phyloP scores from a whole-genome alignment of 1,284 basidiomycete genomes.

The Cerioporus squamosus region DNA sequence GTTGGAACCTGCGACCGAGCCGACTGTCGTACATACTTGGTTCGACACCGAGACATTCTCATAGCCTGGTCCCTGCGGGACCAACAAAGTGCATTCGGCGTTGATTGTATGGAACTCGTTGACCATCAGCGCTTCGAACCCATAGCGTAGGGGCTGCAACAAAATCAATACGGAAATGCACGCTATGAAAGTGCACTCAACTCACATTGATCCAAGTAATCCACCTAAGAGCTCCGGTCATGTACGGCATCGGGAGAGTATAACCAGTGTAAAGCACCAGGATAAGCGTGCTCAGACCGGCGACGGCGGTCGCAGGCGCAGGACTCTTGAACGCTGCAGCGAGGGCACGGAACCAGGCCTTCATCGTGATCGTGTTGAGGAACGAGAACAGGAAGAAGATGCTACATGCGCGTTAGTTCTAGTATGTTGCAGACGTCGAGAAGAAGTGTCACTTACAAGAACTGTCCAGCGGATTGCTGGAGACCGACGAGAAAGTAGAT shows the following conservation, averaged over 20 bases:
- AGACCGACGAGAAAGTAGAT: conserved; percentile 72
- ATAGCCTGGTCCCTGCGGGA: conserved; percentile 57
- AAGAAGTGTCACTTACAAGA: conserved; percentile 59
- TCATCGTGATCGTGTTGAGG: conserved; percentile 59
- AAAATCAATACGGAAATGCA: neutral
- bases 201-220: conserved; percentile 65
- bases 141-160: conserved; percentile 49
- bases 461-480: conserved; percentile 54
- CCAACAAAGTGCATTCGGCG: conserved; percentile 44
- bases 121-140: conserved; percentile 54
- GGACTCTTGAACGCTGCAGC: conserved; percentile 57
- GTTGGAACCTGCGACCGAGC: conserved; percentile 50
- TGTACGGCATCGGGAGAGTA: conserved; percentile 53
- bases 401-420: conserved; percentile 33
- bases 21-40: conserved; percentile 66
- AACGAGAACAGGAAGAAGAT: conserved; percentile 58
- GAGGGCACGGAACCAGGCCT: conserved; percentile 61
- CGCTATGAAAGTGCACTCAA: conserved; percentile 14
- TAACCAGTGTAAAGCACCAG: conserved; percentile 56
- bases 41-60: conserved; percentile 53
- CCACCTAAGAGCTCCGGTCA: conserved; percentile 70
- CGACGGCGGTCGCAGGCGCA: conserved; percentile 62
- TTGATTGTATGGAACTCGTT: conserved; percentile 60
- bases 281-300: conserved; percentile 55
- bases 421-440: neutral